Conservation (phyloP, 164 flowering plant genomes). For the Akebia trifoliata region DNA sequence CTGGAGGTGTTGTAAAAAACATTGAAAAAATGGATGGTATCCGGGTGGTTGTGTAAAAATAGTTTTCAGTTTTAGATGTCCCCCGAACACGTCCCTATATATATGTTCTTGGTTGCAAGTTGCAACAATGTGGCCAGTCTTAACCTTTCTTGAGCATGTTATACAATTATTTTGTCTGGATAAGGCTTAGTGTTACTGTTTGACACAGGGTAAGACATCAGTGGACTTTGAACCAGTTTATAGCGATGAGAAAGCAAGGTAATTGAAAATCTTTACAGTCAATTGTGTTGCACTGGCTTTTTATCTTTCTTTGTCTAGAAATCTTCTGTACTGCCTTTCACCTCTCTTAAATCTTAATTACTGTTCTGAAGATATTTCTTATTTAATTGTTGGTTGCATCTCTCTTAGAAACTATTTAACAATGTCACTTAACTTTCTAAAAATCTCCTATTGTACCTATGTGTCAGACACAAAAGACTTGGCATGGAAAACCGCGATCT, state of each 20-base stretch:
- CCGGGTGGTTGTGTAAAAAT: no score
- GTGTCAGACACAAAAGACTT: no score
- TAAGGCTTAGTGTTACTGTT: background rate
- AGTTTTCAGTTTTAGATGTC: no score
- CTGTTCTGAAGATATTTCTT: background rate
- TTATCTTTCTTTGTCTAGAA: background rate
- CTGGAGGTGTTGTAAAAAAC: no score
- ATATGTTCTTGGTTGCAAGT: no score
- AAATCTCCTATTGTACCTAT: no score
- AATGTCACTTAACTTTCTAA: background rate
- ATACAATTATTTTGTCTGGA: background rate
- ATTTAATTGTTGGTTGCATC: background rate
- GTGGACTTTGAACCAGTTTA: slow-evolving; percentile 75
- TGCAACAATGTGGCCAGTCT: no score
- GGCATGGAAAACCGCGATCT: no score
- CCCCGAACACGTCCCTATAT: no score
- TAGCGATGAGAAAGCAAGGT: slow-evolving; percentile 92
- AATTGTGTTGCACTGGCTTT: background rate
- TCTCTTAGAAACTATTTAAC: background rate
- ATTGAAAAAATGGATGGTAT: no score
- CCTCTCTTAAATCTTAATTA: background rate
- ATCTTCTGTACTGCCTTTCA: background rate
- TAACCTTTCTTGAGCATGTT: slow-evolving; percentile 2
- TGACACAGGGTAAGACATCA: slow-evolving; percentile 72
- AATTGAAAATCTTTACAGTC: slow-evolving; percentile 3